phyloP scores from a whole-genome alignment of 768 basidiomycete species.

The Tricholoma bakamatsutake region DNA sequence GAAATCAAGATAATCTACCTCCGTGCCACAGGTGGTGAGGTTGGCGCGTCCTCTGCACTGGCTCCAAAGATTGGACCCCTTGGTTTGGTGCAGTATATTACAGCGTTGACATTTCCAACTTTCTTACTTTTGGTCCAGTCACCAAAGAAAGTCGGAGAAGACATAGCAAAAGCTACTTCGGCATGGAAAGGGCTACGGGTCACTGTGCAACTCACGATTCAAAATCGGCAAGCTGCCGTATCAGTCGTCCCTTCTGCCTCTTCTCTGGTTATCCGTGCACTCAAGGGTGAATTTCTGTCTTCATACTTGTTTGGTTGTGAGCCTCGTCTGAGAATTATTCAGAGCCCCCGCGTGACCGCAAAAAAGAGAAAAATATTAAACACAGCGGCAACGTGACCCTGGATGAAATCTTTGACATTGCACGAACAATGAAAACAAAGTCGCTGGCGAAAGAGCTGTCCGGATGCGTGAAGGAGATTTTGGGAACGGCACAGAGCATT shows the following conservation, averaged over 20 bases:
- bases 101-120: background rate
- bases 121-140: constrained; percentile 50
- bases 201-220: constrained; percentile 97
- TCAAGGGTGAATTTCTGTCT: constrained; percentile 79
- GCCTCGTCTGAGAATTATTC: constrained; percentile 6
- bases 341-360: constrained; percentile 99
- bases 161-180: constrained; percentile 97
- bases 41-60: constrained; percentile 96
- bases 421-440: constrained; percentile 92
- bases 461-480: constrained; percentile 92
- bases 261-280: constrained; percentile 94
- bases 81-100: constrained; percentile 70
- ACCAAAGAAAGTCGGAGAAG: constrained; percentile 99
- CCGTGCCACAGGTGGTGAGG: constrained; percentile 97
- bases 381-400: constrained; percentile 91
- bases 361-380: constrained; percentile 99
- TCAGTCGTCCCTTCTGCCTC: constrained; percentile 96
- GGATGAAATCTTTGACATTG: constrained; percentile 92
- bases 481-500: constrained; percentile 94
- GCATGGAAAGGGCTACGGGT: constrained; percentile 99
- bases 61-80: constrained; percentile 99
- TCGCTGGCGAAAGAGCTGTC: constrained; percentile 90
- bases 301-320: background rate
- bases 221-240: constrained; percentile 98
- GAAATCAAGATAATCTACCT: constrained; percentile 99